phyloP scores from a whole-genome alignment of 768 basidiomycete species.

The Nidularia sp. region DNA sequence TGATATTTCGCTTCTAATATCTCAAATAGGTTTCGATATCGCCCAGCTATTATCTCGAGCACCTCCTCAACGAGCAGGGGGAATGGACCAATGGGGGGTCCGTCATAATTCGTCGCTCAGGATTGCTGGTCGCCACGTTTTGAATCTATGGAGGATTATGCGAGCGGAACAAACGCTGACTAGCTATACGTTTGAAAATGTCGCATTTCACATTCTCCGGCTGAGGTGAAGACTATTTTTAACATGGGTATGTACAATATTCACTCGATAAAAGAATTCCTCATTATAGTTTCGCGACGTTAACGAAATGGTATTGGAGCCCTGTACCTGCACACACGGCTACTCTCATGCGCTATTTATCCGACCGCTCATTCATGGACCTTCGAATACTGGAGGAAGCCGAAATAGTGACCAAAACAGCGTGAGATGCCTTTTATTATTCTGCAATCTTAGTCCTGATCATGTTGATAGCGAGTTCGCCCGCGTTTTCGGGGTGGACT shows the following conservation, averaged over 20 bases:
- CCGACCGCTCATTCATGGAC: conserved; percentile 60
- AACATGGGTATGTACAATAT: neutral
- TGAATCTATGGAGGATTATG: conserved; percentile 93
- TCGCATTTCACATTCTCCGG: conserved; percentile 75
- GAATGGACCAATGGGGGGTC: conserved; percentile 65
- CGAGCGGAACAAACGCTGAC: conserved; percentile 75
- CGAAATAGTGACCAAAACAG: conserved; percentile 84
- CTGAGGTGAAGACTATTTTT: conserved; percentile 49
- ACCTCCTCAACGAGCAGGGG: conserved; percentile 33
- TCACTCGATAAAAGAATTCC: conserved; percentile 52
- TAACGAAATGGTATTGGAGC: conserved; percentile 70
- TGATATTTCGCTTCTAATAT: neutral
- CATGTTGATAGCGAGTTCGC: conserved; percentile 77
- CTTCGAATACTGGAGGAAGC: conserved; percentile 78
- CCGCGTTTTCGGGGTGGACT: conserved; percentile 95
- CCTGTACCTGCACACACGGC: conserved; percentile 48
- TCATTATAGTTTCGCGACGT: conserved; percentile 56
- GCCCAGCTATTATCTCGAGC: conserved; percentile 76
- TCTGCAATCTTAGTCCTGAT: neutral
- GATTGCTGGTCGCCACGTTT: conserved; percentile 82
- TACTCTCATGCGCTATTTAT: conserved; percentile 59
- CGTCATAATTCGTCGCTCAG: conserved; percentile 79
- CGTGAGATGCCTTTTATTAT: conserved; percentile 51
- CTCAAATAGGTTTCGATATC: conserved; percentile 61
- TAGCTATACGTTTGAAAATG: conserved; percentile 87